Evolutionary conservation across 768 basidiomycete genomes (phyloP).

Genomic region (Serendipita sp.): DNA sequence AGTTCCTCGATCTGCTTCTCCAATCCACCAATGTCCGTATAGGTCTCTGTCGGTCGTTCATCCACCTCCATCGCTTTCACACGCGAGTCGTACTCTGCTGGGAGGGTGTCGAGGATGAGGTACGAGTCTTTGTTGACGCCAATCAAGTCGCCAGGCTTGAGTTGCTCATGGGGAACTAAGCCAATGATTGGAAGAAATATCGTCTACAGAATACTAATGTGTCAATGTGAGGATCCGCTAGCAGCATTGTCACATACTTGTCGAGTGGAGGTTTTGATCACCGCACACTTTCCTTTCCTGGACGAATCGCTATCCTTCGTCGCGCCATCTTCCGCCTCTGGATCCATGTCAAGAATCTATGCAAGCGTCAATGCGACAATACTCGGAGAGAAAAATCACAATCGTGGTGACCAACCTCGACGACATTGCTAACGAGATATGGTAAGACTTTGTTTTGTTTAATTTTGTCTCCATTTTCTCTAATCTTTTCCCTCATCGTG

Average conservation of each 20-base stretch:
- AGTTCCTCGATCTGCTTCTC: constrained; percentile 99
- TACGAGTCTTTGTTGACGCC: constrained; percentile 99
- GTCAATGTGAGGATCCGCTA: not conserved
- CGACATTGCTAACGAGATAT: constrained; percentile 94
- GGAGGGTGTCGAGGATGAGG: constrained; percentile 86
- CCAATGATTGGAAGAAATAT: constrained; percentile 97
- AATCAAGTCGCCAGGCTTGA: constrained; percentile 85
- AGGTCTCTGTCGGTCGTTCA: constrained; percentile 91
- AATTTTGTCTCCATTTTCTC: constrained; percentile 95
- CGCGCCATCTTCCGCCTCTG: constrained; percentile 93
- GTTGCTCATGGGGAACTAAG: constrained; percentile 81
- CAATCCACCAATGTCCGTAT: constrained; percentile 93
- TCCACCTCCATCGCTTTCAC: constrained; percentile 99
- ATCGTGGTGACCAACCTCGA: constrained; percentile 60
- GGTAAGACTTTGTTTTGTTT: constrained; percentile 99
- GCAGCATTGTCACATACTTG: constrained; percentile 30
- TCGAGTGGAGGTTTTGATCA: constrained; percentile 96
- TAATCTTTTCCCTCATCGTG: constrained; percentile 97
- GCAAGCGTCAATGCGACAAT: not conserved
- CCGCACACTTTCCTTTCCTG: constrained; percentile 94
- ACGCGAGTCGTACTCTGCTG: constrained; percentile 92
- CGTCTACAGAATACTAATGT: constrained; percentile 32
- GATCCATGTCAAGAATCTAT: constrained; percentile 87
- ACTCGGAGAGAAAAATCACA: not conserved
- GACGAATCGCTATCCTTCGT: constrained; percentile 89